phyloP scores from a whole-genome alignment of 164 flowering plant species.

The Sedum album region DNA sequence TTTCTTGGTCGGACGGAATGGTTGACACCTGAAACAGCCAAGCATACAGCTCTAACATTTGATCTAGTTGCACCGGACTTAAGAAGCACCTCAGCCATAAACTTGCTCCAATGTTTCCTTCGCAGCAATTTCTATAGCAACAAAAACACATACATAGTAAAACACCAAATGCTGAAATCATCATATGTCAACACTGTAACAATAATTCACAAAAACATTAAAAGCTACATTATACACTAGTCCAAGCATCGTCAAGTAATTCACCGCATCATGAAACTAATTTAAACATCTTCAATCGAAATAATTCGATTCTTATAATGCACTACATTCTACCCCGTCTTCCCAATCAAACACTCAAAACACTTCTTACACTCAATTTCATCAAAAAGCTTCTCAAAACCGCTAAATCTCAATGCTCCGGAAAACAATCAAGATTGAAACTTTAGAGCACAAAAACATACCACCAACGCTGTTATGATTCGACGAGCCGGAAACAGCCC shows the following conservation, averaged over 20 bases:
- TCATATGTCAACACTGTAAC: background rate
- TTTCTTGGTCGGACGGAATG: background rate
- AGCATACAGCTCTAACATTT: conserved; percentile 53
- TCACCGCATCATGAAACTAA: too few species aligned
- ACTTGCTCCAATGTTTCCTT: conserved; percentile 51
- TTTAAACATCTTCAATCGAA: too few species aligned
- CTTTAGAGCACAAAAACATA: background rate
- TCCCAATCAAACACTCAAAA: background rate
- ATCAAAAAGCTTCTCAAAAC: background rate
- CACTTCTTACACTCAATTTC: background rate
- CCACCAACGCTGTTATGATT: background rate
- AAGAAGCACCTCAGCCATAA: conserved; percentile 42
- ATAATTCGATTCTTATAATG: too few species aligned
- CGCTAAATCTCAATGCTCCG: too few species aligned
- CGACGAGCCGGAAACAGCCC: too few species aligned
- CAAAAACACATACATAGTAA: too few species aligned
- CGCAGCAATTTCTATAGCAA: conserved; percentile 41
- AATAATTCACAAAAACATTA: too few species aligned
- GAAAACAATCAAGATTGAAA: too few species aligned
- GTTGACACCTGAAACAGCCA: conserved; percentile 56
- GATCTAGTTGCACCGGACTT: conserved; percentile 34
- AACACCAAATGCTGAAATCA: background rate
- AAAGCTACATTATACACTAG: too few species aligned
- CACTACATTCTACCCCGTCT: background rate
- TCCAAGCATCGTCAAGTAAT: background rate